Evolutionary conservation across 768 basidiomycete species (phyloP).

Genomic region (Hericium rajendrae): DNA sequence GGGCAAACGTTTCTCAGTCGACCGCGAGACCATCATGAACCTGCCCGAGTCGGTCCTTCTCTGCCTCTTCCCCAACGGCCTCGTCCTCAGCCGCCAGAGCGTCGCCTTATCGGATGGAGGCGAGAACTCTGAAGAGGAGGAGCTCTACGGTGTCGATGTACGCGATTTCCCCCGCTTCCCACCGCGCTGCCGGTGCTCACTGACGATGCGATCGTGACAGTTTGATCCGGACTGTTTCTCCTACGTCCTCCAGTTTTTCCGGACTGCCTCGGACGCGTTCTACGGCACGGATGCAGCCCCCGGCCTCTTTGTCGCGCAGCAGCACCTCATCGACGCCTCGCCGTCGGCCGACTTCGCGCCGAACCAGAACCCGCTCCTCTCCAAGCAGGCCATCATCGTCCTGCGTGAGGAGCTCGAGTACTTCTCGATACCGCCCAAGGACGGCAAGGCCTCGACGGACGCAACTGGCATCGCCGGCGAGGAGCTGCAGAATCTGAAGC

Average conservation of each 20-base stretch:
- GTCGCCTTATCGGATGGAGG: conserved; percentile 65
- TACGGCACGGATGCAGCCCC: conserved; percentile 74
- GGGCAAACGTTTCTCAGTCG: conserved; percentile 85
- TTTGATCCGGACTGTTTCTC: conserved; percentile 97
- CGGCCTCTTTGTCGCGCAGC: conserved; percentile 71
- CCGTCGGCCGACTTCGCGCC: conserved; percentile 51
- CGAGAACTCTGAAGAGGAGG: conserved; percentile 73
- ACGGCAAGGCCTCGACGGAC: conserved; percentile 53
- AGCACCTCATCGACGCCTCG: conserved; percentile 61
- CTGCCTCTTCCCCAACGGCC: conserved; percentile 94
- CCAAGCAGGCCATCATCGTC: conserved; percentile 97
- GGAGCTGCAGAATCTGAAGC: conserved; percentile 70
- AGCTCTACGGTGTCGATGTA: conserved; percentile 94
- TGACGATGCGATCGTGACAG: conserved; percentile 30
- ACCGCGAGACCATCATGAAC: conserved; percentile 97
- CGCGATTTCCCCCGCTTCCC: conserved; percentile 28
- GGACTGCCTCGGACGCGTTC: conserved; percentile 78
- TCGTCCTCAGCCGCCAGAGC: conserved; percentile 85
- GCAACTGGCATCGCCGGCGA: conserved; percentile 74
- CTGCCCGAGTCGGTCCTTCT: conserved; percentile 94
- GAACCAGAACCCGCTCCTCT: conserved; percentile 79
- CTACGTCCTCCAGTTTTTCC: conserved; percentile 90
- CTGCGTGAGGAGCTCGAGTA: conserved; percentile 97
- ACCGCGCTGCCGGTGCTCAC: neutral
- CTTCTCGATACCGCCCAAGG: conserved; percentile 86